Base-by-base conservation (phyloP, 257 asterid species). In the Echites panduratus region DNA sequence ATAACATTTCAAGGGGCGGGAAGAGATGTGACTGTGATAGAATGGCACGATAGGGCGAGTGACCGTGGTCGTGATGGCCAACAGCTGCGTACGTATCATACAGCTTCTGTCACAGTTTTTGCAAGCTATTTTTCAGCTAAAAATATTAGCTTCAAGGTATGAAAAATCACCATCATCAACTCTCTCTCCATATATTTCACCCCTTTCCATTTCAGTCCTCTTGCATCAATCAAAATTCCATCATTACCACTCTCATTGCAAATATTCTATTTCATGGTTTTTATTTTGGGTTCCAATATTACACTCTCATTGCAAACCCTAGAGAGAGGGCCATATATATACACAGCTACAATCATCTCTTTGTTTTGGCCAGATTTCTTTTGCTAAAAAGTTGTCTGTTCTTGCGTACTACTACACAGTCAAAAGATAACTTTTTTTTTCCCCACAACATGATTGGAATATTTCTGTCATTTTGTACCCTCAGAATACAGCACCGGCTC, bases 401-500 rank as follows among this genome's bases (percentile, higher is more conserved):
- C 27, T 0, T 29, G 19, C 0, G 9, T 29, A 7, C 9, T 3
- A 9, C 14, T 2, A 68, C 9, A 14, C 14, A 6, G 61, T 68
- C 61, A 68, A 32, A 48, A 26, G 7, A 48, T 16, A n/a, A 66
- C 59, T n/a, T n/a, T n/a, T n/a, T n/a, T n/a, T n/a, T n/a, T n/a
- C n/a, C n/a, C n/a, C n/a, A n/a, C n/a, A n/a, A n/a, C n/a, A n/a
- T 59, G 29, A 53, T 17, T 59, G 66, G 66, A 14, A n/a, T 27
- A 40, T 40, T 40, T 61, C 29, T 61, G 43, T 29, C 68, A 29
- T 29, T 62, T 62, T 6, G 53, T 22, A 29, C 13, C 8, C 44
- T 8, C 66, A 91, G 96, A 92, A 92, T 70, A 88, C 96, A 5
- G 96, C 98, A 2, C 97, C 98, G 70, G 98, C 97, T 11, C 98